Conservation (phyloP, 1,139 yeast species). For the Saccharomyces pastorianus region DNA sequence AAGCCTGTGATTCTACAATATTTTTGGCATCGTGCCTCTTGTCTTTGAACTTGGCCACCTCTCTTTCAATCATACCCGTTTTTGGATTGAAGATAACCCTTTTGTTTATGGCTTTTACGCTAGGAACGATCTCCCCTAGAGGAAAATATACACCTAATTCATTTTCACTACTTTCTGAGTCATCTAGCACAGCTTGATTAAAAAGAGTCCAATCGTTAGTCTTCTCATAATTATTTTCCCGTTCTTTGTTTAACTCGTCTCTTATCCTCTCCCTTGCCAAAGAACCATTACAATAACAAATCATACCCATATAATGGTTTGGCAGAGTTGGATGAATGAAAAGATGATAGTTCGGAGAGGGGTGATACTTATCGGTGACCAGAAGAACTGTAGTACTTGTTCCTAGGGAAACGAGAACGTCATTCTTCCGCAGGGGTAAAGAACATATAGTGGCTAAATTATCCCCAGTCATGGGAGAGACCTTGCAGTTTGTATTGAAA, state of each 20-base stretch:
- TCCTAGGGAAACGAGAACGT: slow-evolving; percentile 74
- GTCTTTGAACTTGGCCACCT: slow-evolving; percentile 29
- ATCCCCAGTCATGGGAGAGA: slow-evolving; percentile 80
- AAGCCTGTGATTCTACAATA: slow-evolving; percentile 79
- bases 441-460: slow-evolving; percentile 84
- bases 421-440: slow-evolving; percentile 67
- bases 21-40: slow-evolving; percentile 62
- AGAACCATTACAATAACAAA: slow-evolving; percentile 88
- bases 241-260: slow-evolving; percentile 45
- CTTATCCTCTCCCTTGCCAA: slow-evolving; percentile 75
- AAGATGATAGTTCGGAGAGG: slow-evolving; percentile 76
- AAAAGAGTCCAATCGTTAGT: slow-evolving; percentile 55
- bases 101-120: slow-evolving; percentile 52
- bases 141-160: slow-evolving; percentile 80
- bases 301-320: slow-evolving; percentile 84
- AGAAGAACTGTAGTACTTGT: slow-evolving; percentile 83
- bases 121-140: slow-evolving; percentile 82
- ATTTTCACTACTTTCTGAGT: slow-evolving; percentile 28
- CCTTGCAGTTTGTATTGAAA: slow-evolving; percentile 43
- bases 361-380: slow-evolving; percentile 68
- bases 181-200: slow-evolving; percentile 41
- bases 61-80: slow-evolving; percentile 28
- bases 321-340: slow-evolving; percentile 81
- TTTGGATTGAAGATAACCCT: slow-evolving; percentile 37
- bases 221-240: slow-evolving; percentile 18